These are phyloP conservation scores for Knoxdaviesia proteae DNA, from an alignment of 2,329 filamentous ascomycete species.

Conservation along the genomic window DNA sequence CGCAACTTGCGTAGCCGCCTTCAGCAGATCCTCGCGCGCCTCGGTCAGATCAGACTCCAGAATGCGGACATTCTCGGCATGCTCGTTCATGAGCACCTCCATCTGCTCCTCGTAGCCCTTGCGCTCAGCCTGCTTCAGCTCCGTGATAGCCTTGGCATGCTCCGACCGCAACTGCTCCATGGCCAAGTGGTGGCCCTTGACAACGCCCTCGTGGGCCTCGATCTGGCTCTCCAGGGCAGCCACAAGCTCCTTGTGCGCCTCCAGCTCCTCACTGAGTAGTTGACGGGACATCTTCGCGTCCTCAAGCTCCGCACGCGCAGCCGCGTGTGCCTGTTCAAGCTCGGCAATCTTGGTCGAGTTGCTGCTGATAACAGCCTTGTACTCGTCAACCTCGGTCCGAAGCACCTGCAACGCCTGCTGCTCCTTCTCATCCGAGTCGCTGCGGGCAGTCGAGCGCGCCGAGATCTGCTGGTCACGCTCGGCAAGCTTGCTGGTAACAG, in stretches of 20 bases:
- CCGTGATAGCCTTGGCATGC: conserved; percentile 28
- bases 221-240: conserved; percentile 36
- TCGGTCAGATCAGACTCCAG: conserved; percentile 42
- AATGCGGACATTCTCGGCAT: conserved; percentile 30
- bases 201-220: conserved; percentile 33
- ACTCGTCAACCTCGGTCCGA: conserved; percentile 58
- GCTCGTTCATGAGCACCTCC: conserved; percentile 36
- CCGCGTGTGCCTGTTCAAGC: conserved; percentile 51
- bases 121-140: conserved; percentile 26
- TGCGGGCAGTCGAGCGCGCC: conserved; percentile 19
- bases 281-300: conserved; percentile 41
- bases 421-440: conserved; percentile 31
- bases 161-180: conserved; percentile 26
- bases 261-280: conserved; percentile 21
- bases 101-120: conserved; percentile 36
- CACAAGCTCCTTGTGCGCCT: conserved; percentile 25
- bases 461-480: conserved; percentile 19
- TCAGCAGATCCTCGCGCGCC: conserved; percentile 44
- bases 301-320: conserved; percentile 46
- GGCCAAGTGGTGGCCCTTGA: conserved; percentile 31
- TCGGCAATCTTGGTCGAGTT: conserved; percentile 51
- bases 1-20: conserved; percentile 42
- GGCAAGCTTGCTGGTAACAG: conserved; percentile 30
- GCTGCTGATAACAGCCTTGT: conserved; percentile 50
- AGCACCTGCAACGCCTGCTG: conserved; percentile 38